Conservation (phyloP, 306 rosid species). For the Citrullus amarus region DNA sequence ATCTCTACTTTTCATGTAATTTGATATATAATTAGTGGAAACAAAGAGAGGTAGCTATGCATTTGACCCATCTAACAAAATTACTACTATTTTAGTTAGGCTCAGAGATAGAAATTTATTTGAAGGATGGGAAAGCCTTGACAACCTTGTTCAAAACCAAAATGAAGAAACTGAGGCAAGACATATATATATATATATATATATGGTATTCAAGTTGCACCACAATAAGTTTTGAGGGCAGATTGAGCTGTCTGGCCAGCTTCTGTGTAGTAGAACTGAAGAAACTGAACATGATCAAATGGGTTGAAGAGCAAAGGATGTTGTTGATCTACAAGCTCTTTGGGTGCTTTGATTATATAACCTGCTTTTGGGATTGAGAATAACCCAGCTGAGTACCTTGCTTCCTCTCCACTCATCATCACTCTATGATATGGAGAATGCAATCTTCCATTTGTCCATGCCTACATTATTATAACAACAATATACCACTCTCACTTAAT, state of each 20-base stretch:
- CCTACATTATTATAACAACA: constrained; percentile 19
- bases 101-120: no score
- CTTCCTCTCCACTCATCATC: constrained; percentile 53
- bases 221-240: constrained; percentile 46
- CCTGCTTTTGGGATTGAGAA: constrained; percentile 55
- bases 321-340: constrained; percentile 54
- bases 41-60: no score
- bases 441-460: constrained; percentile 62
- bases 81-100: no score
- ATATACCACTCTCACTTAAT: no score
- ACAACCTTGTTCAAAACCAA: no score
- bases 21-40: no score
- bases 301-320: constrained; percentile 59
- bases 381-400: constrained; percentile 46
- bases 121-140: no score
- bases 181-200: not conserved
- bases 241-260: constrained; percentile 30
- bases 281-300: constrained; percentile 39
- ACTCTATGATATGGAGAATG: constrained; percentile 53
- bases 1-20: no score
- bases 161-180: not conserved
- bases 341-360: constrained; percentile 33
- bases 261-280: constrained; percentile 25
- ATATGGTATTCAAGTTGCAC: constrained; percentile 7
- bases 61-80: no score